phyloP scores from a whole-genome alignment of 139 green algal species.

The Auxenochlorella pyrenoidosa region DNA sequence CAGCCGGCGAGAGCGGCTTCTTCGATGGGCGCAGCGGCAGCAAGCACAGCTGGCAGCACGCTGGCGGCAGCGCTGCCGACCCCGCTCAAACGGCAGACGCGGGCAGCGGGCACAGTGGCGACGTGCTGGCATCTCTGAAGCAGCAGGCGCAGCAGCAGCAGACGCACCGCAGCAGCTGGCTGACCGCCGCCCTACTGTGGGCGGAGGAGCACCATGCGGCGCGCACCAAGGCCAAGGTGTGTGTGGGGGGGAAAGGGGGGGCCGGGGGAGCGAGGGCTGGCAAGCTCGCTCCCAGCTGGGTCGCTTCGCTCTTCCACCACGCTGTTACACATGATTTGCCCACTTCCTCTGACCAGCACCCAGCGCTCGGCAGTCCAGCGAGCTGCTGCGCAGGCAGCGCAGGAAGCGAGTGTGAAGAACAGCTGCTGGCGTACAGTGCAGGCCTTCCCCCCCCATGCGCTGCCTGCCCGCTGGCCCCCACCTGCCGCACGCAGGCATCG shows the following conservation, averaged over 20 bases:
- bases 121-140: neutral
- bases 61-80: no score
- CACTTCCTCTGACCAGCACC: no score
- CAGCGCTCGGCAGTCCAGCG: no score
- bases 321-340: no score
- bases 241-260: no score
- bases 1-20: neutral
- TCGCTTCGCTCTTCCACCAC: no score
- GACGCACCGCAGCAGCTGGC: slow-evolving; percentile 18
- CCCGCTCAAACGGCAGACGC: neutral
- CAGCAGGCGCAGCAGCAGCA: slow-evolving; percentile 5
- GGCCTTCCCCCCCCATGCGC: no score
- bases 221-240: neutral
- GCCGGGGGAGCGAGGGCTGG: no score
- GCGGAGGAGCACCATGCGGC: slow-evolving; percentile 18
- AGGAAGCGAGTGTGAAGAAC: no score
- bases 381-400: no score
- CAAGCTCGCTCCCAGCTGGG: no score
- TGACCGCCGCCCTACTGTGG: slow-evolving; percentile 17
- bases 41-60: neutral
- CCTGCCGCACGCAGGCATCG: neutral
- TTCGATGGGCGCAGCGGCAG: neutral
- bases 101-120: neutral
- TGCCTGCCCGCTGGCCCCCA: neutral
- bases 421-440: no score